Conservation (phyloP, 2,329 filamentous ascomycete species). For the Fusarium oligoseptatum region DNA sequence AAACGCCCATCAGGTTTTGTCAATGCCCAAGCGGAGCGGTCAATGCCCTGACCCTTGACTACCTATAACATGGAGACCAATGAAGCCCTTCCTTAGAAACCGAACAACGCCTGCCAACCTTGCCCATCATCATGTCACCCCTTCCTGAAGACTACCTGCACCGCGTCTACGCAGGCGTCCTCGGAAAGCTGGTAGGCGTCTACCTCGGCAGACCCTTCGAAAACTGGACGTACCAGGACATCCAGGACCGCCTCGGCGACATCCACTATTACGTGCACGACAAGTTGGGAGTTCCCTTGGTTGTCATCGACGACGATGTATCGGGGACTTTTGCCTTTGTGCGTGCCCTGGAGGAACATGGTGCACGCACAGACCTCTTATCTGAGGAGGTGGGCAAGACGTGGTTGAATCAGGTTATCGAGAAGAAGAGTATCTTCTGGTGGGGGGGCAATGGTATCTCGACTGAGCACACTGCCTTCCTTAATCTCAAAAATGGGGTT, state of each 20-base stretch:
- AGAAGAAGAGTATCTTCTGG: constrained; percentile 12
- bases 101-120: not conserved
- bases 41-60: not conserved
- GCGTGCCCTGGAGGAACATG: constrained; percentile 16
- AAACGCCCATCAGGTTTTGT: not conserved
- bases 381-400: constrained; percentile 19
- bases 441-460: constrained; percentile 19
- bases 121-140: not conserved
- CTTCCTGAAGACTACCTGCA: constrained; percentile 17
- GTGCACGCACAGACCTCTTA: constrained; percentile 6
- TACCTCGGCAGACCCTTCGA: constrained; percentile 19
- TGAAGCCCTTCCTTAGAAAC: not conserved
- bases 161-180: constrained; percentile 19
- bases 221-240: constrained; percentile 17
- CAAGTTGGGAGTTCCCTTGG: constrained; percentile 12
- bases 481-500: constrained; percentile 17
- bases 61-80: not conserved
- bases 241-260: constrained; percentile 10
- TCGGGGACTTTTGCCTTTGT: constrained; percentile 21
- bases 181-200: constrained; percentile 20
- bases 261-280: constrained; percentile 19
- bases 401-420: constrained; percentile 19
- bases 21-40: not conserved
- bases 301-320: constrained; percentile 18
- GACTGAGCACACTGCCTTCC: constrained; percentile 14